These are phyloP conservation scores for Pseudopithomyces maydicus DNA, from an alignment of 2,329 filamentous ascomycete genomes.

Conservation along the genomic window DNA sequence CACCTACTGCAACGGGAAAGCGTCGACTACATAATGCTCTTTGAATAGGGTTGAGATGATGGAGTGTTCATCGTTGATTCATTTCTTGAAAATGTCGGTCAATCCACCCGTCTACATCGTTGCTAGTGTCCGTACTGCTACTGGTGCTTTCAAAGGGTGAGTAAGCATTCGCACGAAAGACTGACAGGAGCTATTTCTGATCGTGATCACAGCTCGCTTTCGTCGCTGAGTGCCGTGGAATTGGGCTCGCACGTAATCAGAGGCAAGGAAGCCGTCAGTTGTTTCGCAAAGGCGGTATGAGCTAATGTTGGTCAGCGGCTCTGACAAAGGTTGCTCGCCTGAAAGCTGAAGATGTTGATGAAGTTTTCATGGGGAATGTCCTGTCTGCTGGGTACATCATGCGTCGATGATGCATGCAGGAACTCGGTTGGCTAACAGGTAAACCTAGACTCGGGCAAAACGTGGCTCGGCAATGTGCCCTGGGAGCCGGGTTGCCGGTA, in stretches of 20 bases:
- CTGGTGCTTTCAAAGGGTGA: constrained; percentile 90
- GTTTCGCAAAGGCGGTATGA: constrained; percentile 13
- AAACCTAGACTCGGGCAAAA: constrained; percentile 72
- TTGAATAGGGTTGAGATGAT: not conserved
- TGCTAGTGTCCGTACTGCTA: constrained; percentile 81
- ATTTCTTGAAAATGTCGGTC: constrained; percentile 64
- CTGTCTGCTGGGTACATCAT: constrained; percentile 78
- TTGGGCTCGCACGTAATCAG: constrained; percentile 88
- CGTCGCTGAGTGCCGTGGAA: constrained; percentile 79
- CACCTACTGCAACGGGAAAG: constrained; percentile 1
- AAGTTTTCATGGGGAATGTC: constrained; percentile 82
- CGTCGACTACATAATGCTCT: not conserved
- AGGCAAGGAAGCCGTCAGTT: constrained; percentile 55
- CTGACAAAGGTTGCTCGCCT: constrained; percentile 71
- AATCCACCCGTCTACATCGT: constrained; percentile 91
- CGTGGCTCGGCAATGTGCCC: constrained; percentile 85
- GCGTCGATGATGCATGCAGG: not conserved
- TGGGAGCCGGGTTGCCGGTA: constrained; percentile 72
- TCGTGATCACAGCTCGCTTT: constrained; percentile 68
- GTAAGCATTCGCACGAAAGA: constrained; percentile 54
- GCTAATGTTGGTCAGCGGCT: constrained; percentile 56
- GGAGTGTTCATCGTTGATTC: not conserved
- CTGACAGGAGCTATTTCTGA: constrained; percentile 2
- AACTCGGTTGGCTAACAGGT: not conserved
- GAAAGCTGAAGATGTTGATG: constrained; percentile 68